Evolutionary conservation across 169 alveolate genomes (phyloP), one percentile per base, ranked within the genome.

Genomic region (Plasmodium adleri): DNA sequence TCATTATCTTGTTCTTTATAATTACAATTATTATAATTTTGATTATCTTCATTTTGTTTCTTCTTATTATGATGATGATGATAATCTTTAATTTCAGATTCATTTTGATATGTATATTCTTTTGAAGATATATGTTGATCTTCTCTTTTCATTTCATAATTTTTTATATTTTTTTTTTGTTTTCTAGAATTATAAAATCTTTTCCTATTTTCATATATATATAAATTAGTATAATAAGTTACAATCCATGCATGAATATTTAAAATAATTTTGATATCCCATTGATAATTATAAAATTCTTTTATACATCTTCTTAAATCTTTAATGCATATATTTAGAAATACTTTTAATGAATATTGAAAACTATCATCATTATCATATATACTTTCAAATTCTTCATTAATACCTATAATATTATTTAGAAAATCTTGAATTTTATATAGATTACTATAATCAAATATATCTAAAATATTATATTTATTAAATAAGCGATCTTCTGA

Each of bases 191-290:
- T 80, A 13, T 32, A 15, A 20, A 67, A 58, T 39, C 90, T 71
- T 24, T 80, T 80, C 24, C 22, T 80, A 39, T 80, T 80, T 49
- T 80, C 90, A 49, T 80, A 80, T 1, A 67, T 59, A 39, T 80
- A 80, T 67, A 20, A 80, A 39, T 80, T 80, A 6, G 90, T 80
- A 10, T 80, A 80, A 52, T 80, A 80, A 0, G 90, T 80, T 13
- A 80, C 78, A 12, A 80, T 80, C 90, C 90, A 80, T 67, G 90
- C 90, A 47, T 80, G 90, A 0, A 80, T 67, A 39, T 80, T 80
- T 9, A 80, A 62, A 32, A 80, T 80, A 1, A 80, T 68, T 52
- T 80, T 80, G 13, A 80, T 56, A 39, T 80, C 90, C 90, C 90
- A 80, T 15, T 49, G 67, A 20, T 52, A 28, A 22, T 80, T 66